Percentiles rank a stretch among this genome's conserved stretches.
These are phyloP conservation scores for Penicillium brasilianum DNA, from an alignment of 2,329 filamentous ascomycete species.

Conservation along the genomic window DNA sequence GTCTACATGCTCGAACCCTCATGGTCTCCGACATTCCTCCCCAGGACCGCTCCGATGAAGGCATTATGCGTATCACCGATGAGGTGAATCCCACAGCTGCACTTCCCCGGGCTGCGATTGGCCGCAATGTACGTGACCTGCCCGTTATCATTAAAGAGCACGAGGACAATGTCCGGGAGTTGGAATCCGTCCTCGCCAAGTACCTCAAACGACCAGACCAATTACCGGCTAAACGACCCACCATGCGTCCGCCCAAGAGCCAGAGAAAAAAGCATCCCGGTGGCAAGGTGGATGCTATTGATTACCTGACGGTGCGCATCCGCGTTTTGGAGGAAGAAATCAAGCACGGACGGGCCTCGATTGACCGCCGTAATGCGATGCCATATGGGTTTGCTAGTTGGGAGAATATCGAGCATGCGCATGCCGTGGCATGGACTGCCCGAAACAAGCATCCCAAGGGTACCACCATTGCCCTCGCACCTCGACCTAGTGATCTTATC, in stretches of 20 bases:
- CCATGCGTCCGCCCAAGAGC: constrained; percentile 78
- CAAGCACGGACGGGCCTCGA: constrained; percentile 76
- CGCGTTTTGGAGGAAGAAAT: constrained; percentile 81
- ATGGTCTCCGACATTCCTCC: constrained; percentile 82
- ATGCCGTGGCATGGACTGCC: constrained; percentile 80
- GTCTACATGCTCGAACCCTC: constrained; percentile 73
- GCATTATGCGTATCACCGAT: constrained; percentile 82
- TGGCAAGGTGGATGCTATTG: constrained; percentile 87
- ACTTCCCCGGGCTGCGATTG: constrained; percentile 79
- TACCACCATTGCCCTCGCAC: constrained; percentile 77
- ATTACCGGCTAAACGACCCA: constrained; percentile 76
- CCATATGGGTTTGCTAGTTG: constrained; percentile 95
- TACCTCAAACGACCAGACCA: constrained; percentile 87
- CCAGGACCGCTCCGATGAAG: constrained; percentile 79
- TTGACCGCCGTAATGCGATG: constrained; percentile 88
- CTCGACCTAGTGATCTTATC: constrained; percentile 87
- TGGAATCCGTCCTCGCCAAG: constrained; percentile 83
- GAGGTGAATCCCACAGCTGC: constrained; percentile 77
- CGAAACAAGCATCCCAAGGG: constrained; percentile 81
- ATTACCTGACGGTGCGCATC: constrained; percentile 87
- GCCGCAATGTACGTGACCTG: constrained; percentile 88
- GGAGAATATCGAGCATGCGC: constrained; percentile 83
- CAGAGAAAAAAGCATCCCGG: constrained; percentile 72
- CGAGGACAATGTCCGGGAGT: constrained; percentile 75
- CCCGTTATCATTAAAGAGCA: constrained; percentile 86